Evolutionary conservation across 164 flowering plant genomes (phyloP).

Genomic region (Chimonanthus praecox): DNA sequence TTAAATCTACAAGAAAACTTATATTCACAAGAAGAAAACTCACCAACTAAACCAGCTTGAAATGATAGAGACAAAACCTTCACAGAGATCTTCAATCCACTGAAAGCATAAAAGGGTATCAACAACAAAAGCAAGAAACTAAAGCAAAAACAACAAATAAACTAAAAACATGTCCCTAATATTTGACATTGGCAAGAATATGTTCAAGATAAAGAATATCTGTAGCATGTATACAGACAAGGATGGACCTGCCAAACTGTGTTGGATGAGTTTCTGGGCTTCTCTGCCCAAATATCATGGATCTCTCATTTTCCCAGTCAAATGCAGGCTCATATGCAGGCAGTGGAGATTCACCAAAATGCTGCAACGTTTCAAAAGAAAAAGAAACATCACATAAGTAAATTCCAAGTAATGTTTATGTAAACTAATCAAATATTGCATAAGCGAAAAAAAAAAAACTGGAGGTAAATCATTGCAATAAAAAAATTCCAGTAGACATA

Average conservation of each 20-base stretch:
- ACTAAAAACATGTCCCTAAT: background rate
- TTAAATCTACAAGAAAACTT: background rate
- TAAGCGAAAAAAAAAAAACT: background rate
- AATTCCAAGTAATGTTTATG: background rate
- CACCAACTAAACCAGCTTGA: constrained; percentile 93
- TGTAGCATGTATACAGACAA: background rate
- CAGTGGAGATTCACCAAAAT: constrained; percentile 79
- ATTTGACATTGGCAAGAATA: background rate
- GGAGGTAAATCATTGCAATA: background rate
- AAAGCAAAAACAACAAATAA: background rate
- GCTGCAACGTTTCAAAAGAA: constrained; percentile 40
- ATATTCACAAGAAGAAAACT: constrained; percentile 22
- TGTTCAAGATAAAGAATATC: background rate
- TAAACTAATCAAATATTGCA: background rate
- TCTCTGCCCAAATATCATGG: constrained; percentile 86
- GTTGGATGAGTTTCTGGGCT: constrained; percentile 54
- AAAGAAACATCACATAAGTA: background rate
- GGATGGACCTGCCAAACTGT: constrained; percentile 46
- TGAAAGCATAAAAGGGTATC: constrained; percentile 19
- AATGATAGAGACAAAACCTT: constrained; percentile 77
- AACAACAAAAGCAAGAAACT: background rate
- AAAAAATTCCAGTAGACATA: background rate
- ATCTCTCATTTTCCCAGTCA: constrained; percentile 98
- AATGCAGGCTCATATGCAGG: constrained; percentile 98
- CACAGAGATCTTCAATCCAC: constrained; percentile 90